These are phyloP conservation scores for Huiozyma naganishii DNA, from an alignment of 805 yeast species.

Conservation along the genomic window DNA sequence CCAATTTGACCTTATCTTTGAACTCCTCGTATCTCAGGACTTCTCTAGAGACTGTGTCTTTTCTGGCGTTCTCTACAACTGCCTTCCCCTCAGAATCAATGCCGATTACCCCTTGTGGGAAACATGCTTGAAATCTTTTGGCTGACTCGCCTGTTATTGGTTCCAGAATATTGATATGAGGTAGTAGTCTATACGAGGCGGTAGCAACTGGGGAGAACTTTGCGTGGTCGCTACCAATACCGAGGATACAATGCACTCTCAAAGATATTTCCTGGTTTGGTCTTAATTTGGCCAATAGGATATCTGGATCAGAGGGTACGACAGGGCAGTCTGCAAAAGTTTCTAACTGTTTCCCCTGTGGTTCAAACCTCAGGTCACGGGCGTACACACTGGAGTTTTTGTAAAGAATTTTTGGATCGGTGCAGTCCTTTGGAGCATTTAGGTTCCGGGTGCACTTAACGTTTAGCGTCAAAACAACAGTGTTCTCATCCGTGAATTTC, in stretches of 20 bases:
- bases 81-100: constrained; percentile 61
- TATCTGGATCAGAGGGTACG: constrained; percentile 77
- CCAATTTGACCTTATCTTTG: constrained; percentile 77
- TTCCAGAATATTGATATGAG: constrained; percentile 64
- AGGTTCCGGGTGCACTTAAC: constrained; percentile 80
- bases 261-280: constrained; percentile 95
- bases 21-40: constrained; percentile 91
- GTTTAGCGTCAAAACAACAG: constrained; percentile 72
- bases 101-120: constrained; percentile 87
- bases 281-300: constrained; percentile 80
- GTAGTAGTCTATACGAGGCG: constrained; percentile 88
- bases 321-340: constrained; percentile 57
- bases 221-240: constrained; percentile 92
- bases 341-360: constrained; percentile 79
- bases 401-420: constrained; percentile 76
- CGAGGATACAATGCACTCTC: constrained; percentile 82
- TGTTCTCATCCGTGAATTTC: constrained; percentile 77
- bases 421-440: constrained; percentile 64
- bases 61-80: constrained; percentile 76
- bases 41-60: constrained; percentile 94
- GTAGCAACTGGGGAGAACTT: constrained; percentile 96
- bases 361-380: constrained; percentile 76
- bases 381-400: constrained; percentile 84
- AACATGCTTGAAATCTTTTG: constrained; percentile 70
- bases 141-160: constrained; percentile 76